These are phyloP conservation scores for Diddensiella transvaalensis DNA, from an alignment of 805 yeast species.

Conservation along the genomic window DNA sequence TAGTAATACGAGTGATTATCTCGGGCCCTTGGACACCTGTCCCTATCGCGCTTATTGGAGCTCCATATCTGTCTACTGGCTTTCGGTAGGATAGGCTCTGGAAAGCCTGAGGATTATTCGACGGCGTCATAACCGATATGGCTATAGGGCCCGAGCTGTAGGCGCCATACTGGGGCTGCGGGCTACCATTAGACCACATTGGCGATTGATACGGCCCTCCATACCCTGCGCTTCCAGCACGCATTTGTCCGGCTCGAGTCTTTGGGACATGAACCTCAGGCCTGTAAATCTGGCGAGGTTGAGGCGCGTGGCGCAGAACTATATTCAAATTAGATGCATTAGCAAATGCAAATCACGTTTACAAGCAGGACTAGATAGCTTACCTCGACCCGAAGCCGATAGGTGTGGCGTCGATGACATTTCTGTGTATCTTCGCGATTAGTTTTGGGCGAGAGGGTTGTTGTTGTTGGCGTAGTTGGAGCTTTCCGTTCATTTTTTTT, in stretches of 20 bases:
- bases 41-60: conserved; percentile 24
- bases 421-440: background rate
- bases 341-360: background rate
- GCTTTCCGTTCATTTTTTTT: background rate
- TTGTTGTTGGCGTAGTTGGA: background rate
- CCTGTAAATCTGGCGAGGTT: conserved; percentile 12
- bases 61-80: conserved; percentile 9
- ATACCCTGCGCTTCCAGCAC: background rate
- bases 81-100: conserved; percentile 27
- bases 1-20: conserved; percentile 58
- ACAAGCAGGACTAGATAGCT: background rate
- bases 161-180: background rate
- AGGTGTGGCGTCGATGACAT: background rate
- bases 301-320: conserved; percentile 11
- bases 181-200: background rate
- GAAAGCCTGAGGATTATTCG: conserved; percentile 30
- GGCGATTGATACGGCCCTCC: background rate
- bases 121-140: conserved; percentile 34
- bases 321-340: background rate
- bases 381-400: conserved; percentile 1
- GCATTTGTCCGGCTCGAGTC: background rate
- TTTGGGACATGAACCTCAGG: conserved; percentile 9
- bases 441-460: too few relatives aligned
- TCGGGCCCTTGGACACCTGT: conserved; percentile 54
- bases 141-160: conserved; percentile 23